phyloP scores from a whole-genome alignment of 306 rosid species.

The Prunus davidiana region DNA sequence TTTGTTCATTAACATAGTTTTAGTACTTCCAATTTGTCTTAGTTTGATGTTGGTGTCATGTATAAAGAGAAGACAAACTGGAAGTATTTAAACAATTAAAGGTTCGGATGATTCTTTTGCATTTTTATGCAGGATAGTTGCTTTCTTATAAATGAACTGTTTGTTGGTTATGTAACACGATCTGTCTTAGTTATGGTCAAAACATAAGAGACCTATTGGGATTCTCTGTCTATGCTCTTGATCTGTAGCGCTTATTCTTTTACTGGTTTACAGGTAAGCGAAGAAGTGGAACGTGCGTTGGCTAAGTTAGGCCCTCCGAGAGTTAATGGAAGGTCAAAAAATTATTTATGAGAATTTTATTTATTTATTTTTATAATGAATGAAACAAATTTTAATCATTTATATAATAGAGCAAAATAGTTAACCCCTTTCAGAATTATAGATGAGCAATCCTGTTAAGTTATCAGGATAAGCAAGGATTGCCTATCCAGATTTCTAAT shows the following conservation, averaged over 20 bases:
- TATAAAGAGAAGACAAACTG: background rate
- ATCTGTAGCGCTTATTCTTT: background rate
- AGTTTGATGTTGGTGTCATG: background rate
- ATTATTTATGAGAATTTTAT: background rate
- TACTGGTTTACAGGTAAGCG: conserved; percentile 70
- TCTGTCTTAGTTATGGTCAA: background rate
- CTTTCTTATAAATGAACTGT: background rate
- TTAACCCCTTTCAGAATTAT: too few relatives aligned
- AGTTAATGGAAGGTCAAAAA: conserved; percentile 65
- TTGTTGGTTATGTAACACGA: background rate
- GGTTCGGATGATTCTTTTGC: background rate
- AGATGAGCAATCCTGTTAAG: too few relatives aligned
- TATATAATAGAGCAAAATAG: too few relatives aligned
- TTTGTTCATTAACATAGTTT: background rate
- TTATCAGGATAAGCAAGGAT: too few relatives aligned
- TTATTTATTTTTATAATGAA: background rate
- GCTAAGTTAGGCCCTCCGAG: conserved; percentile 86
- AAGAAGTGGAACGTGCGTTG: conserved; percentile 94
- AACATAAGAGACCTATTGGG: background rate
- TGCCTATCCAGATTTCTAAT: background rate
- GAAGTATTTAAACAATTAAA: background rate
- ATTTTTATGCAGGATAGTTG: background rate
- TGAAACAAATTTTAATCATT: background rate
- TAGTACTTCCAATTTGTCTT: background rate
- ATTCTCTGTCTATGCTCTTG: conserved; percentile 5